Percentiles rank a stretch among this genome's conserved stretches.
Conservation (phyloP, 208 protist species). For the Leptomonas pyrrhocoris region DNA sequence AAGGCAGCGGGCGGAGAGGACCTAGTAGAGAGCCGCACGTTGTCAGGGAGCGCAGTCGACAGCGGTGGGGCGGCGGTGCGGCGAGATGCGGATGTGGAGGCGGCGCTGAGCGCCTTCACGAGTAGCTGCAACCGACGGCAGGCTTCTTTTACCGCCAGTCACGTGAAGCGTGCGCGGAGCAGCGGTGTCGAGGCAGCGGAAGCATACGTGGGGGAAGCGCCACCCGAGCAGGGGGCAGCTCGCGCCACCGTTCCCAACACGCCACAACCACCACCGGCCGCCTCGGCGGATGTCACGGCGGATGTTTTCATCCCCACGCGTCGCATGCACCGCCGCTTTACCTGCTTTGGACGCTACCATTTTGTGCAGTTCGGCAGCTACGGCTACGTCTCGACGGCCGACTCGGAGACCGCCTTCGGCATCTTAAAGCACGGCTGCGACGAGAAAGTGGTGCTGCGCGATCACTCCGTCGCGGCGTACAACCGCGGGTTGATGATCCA, state of each 20-base stretch:
- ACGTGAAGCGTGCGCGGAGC: not conserved
- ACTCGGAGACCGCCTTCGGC: conserved; percentile 66
- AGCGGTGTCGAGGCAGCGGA: not conserved
- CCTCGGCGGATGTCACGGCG: conserved; percentile 2
- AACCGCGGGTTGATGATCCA: conserved; percentile 68
- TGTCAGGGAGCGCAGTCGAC: not conserved
- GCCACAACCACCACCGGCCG: conserved; percentile 3
- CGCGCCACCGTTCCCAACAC: too few species aligned
- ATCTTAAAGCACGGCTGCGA: conserved; percentile 60
- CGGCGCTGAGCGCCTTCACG: conserved; percentile 15
- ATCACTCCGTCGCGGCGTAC: conserved; percentile 72
- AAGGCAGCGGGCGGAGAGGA: not conserved
- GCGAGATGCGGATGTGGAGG: conserved; percentile 34
- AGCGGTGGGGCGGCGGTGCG: not conserved
- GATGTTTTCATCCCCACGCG: conserved; percentile 21
- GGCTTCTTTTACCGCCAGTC: not conserved
- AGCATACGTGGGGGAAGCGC: too few species aligned
- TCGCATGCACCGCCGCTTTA: conserved; percentile 60
- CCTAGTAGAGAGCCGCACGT: not conserved
- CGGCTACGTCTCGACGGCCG: conserved; percentile 62
- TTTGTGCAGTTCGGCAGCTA: conserved; percentile 54
- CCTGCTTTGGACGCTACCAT: conserved; percentile 78
- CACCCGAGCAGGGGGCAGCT: too few species aligned
- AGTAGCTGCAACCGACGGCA: not conserved
- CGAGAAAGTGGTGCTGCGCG: conserved; percentile 28